phyloP scores from a whole-genome alignment of 2,329 filamentous ascomycete species.

The Colletotrichum spinosum region DNA sequence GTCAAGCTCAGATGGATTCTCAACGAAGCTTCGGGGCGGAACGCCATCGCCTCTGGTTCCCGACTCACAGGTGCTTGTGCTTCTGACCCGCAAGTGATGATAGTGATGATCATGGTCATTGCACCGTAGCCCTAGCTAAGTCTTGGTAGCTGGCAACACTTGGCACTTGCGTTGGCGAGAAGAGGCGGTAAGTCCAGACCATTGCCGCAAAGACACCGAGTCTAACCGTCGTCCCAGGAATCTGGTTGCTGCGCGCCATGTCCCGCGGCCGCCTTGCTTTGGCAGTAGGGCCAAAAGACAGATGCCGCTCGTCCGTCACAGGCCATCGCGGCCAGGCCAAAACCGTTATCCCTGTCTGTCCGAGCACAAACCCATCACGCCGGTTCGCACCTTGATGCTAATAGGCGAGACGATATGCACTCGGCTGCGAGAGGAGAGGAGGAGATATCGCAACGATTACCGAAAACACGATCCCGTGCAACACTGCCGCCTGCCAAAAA shows the following conservation, averaged over 20 bases:
- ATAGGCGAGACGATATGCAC: no score
- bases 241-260: constrained; percentile 32
- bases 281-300: constrained; percentile 13
- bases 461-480: no score
- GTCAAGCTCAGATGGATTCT: no score
- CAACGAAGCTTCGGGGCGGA: constrained; percentile 31
- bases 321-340: constrained; percentile 33
- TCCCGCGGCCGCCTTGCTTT: constrained; percentile 4
- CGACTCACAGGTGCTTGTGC: no score
- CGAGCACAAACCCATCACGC: neutral
- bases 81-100: constrained; percentile 4
- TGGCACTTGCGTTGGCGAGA: no score
- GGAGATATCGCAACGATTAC: no score
- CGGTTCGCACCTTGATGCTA: neutral
- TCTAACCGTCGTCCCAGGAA: constrained; percentile 28
- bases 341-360: constrained; percentile 17
- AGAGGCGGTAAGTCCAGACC: no score
- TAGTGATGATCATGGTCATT: no score
- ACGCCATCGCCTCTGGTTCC: constrained; percentile 16
- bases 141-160: no score
- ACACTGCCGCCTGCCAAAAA: no score
- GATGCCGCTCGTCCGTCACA: constrained; percentile 33
- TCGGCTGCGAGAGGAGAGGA: no score
- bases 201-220: neutral
- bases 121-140: no score